phyloP scores from a whole-genome alignment of 495 filamentous ascomycete genomes.

The Penicillium flavigenum region DNA sequence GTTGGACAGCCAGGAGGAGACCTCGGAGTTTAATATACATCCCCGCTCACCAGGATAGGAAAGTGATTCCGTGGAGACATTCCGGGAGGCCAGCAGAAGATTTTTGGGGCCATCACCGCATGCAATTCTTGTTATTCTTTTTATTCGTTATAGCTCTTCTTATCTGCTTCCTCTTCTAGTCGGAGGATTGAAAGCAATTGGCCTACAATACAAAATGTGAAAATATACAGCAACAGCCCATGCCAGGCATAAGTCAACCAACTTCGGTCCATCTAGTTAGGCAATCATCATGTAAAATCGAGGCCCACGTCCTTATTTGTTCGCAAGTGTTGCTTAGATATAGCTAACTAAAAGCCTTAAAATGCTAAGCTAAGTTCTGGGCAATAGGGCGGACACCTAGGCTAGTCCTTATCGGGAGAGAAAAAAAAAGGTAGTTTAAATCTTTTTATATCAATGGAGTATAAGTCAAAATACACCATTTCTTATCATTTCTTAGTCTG shows the following conservation, averaged over 20 bases:
- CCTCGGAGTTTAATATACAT: not conserved
- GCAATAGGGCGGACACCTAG: not conserved
- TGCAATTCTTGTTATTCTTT: not conserved
- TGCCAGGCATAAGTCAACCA: not conserved
- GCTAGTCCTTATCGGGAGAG: no score
- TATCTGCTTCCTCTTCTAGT: not conserved
- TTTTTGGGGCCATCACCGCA: not conserved
- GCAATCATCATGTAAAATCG: no score
- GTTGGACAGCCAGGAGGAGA: not conserved
- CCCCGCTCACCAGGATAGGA: conserved; percentile 4
- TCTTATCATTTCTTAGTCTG: no score
- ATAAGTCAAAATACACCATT: no score
- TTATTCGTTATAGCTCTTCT: not conserved
- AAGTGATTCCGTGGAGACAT: conserved; percentile 10
- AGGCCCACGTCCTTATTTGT: no score
- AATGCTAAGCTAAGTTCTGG: conserved; percentile 14
- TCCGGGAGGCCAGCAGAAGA: not conserved
- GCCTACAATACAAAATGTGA: not conserved
- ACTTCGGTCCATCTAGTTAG: not conserved
- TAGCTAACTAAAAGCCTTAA: conserved; percentile 37
- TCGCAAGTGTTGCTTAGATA: no score
- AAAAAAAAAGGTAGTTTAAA: no score
- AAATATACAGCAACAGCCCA: not conserved
- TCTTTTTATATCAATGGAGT: no score
- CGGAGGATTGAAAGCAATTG: not conserved